phyloP scores from a whole-genome alignment of 176 grass and related monocot genomes.

The Carex kokanica region DNA sequence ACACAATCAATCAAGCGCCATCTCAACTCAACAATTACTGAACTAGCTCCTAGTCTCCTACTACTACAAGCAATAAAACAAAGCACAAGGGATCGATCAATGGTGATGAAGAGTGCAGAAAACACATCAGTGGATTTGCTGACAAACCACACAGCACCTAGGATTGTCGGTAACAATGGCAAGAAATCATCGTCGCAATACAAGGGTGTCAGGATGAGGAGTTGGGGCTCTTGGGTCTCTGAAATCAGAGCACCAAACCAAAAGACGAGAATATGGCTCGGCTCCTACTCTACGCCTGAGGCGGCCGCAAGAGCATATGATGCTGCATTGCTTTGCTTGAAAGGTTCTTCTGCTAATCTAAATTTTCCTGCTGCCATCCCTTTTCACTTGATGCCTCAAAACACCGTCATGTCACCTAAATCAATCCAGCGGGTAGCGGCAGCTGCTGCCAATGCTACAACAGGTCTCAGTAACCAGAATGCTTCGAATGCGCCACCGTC shows the following conservation, averaged over 20 bases:
- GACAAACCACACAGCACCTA: neutral
- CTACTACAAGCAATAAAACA: conserved; percentile 14
- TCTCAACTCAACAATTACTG: neutral
- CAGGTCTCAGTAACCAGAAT: neutral
- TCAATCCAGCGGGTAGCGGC: conserved; percentile 84
- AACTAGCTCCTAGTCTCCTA: neutral
- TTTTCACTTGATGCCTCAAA: conserved; percentile 51
- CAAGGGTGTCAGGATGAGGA: conserved; percentile 93
- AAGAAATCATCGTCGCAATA: conserved; percentile 50
- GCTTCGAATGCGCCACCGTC: conserved; percentile 12
- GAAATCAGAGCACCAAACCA: conserved; percentile 92
- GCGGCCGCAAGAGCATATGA: conserved; percentile 93
- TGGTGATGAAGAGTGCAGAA: conserved; percentile 66
- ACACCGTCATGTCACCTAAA: conserved; percentile 85
- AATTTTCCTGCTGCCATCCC: conserved; percentile 78
- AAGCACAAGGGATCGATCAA: conserved; percentile 5
- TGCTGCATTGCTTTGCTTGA: conserved; percentile 92
- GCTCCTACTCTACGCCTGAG: conserved; percentile 89
- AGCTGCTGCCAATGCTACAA: conserved; percentile 48
- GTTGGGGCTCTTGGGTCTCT: conserved; percentile 97
- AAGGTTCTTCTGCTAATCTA: conserved; percentile 78
- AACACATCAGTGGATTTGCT: neutral
- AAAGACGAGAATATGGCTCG: conserved; percentile 97
- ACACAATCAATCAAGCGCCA: neutral
- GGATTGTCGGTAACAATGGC: neutral